Evolutionary conservation across 2,329 filamentous ascomycete genomes (phyloP), one percentile per base, ranked within the genome.

Genomic region (Cercospora canescens): DNA sequence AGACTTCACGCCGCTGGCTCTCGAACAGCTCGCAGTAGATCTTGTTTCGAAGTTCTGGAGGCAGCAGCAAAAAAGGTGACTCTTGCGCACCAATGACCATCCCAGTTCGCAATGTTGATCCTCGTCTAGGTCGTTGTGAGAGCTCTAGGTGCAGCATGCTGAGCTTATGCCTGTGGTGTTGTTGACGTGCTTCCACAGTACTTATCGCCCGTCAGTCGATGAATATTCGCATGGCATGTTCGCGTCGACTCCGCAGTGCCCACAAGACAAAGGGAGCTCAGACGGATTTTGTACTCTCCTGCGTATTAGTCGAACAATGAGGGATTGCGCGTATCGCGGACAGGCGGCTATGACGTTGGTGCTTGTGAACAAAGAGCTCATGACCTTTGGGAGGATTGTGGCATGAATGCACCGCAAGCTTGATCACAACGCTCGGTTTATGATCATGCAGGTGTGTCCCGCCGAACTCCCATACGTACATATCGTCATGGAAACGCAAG

Each of bases 11-110:
- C 24, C 14, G 28, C 6, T n/a, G 45, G 24, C 24, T 30, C 16
- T 30, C 18, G 32, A 52, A 67, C 24, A 65, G 18, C 12, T 66
- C 60, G 58, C 66, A 57, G 16, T 66, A 69, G 18, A 70, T 69
- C 18, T 65, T 58, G 32, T 70, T 70, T 30, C 69, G 60, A 2
- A 69, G 45, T 41, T 69, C 69, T 5, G 67, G 32, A 39, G 64
- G 69, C 5, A 70, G 62, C 6, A 39, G 30, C 16, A 67, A 56
- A 3, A 69, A 30, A 14, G 60, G 62, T 6, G 68, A 65, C 3
- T 28, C 18, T 24, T 61, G 9, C 24, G 62, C 12, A 2, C 24
- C n/a, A 50, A 50, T 41, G 3, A 32, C 16, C 21, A 18, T 30
- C 2, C 21, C n/a, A 21, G 39, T 41, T n/a, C 6, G 41, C 2